These are phyloP conservation scores for Metarhizium humberi DNA, from an alignment of 2,329 filamentous ascomycete genomes.

Conservation along the genomic window DNA sequence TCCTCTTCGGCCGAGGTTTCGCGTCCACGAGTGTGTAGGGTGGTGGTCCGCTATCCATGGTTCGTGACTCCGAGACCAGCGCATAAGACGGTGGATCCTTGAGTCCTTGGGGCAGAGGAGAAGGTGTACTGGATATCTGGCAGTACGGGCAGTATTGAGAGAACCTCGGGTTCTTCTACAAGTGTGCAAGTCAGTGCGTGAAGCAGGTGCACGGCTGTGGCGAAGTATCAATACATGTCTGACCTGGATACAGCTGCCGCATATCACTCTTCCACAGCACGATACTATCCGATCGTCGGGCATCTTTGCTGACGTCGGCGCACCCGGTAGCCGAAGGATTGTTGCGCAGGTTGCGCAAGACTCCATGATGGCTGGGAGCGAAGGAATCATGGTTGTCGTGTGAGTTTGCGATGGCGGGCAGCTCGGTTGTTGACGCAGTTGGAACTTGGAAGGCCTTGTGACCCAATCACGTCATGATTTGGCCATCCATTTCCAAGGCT, in stretches of 20 bases:
- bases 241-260: constrained; percentile 58
- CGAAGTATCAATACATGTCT: constrained; percentile 13
- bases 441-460: background rate
- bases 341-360: constrained; percentile 64
- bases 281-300: constrained; percentile 50
- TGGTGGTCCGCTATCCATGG: constrained; percentile 24
- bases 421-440: background rate
- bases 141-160: constrained; percentile 63
- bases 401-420: background rate
- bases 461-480: constrained; percentile 7
- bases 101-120: constrained; percentile 50
- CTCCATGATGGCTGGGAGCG: constrained; percentile 19
- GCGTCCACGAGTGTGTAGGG: constrained; percentile 21
- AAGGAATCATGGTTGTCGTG: background rate
- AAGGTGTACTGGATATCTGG: constrained; percentile 56
- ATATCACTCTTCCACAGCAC: constrained; percentile 65
- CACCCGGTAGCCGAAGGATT: constrained; percentile 41
- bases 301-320: constrained; percentile 50
- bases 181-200: background rate
- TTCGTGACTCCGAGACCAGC: constrained; percentile 19
- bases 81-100: constrained; percentile 61
- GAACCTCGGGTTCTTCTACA: constrained; percentile 55
- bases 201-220: background rate
- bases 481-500: background rate
- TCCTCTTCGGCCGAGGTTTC: background rate